Evolutionary conservation across 768 basidiomycete genomes (phyloP).

Genomic region (Fomitopsis pulvina): DNA sequence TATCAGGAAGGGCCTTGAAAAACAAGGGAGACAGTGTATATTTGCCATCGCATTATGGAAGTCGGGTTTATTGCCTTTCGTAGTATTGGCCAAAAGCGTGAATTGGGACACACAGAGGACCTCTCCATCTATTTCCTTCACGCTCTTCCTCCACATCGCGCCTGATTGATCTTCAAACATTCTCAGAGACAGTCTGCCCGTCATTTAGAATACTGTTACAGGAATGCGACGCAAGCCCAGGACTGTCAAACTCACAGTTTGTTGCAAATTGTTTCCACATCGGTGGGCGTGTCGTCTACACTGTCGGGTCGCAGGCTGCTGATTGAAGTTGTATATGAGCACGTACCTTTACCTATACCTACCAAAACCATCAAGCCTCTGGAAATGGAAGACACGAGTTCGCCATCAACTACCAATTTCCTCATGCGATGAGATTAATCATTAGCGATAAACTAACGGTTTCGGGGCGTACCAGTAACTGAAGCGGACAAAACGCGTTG

Average conservation of each 20-base stretch:
- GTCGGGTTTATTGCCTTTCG: conserved; percentile 86
- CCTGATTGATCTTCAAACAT: conserved; percentile 60
- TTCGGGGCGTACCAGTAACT: conserved; percentile 52
- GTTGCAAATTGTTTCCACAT: conserved; percentile 66
- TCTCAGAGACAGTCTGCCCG: conserved; percentile 38
- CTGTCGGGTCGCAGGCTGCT: conserved; percentile 21
- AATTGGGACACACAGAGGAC: conserved; percentile 95
- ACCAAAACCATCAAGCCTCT: conserved; percentile 86
- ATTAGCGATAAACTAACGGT: neutral
- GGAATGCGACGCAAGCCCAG: conserved; percentile 2
- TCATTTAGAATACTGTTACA: neutral
- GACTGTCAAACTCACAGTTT: conserved; percentile 59
- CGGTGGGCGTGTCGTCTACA: conserved; percentile 74
- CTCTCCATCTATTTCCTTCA: conserved; percentile 86
- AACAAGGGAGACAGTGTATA: conserved; percentile 2
- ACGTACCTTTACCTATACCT: conserved; percentile 73
- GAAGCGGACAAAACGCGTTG: conserved; percentile 82
- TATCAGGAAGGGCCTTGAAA: neutral
- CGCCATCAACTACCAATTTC: conserved; percentile 58
- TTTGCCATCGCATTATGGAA: conserved; percentile 91
- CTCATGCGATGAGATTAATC: neutral
- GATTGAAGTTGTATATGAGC: conserved; percentile 2
- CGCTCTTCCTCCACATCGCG: conserved; percentile 80
- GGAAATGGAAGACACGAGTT: conserved; percentile 76
- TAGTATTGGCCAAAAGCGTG: conserved; percentile 80